Evolutionary conservation across 768 basidiomycete genomes (phyloP).

Genomic region (Tephrocybe rancida): DNA sequence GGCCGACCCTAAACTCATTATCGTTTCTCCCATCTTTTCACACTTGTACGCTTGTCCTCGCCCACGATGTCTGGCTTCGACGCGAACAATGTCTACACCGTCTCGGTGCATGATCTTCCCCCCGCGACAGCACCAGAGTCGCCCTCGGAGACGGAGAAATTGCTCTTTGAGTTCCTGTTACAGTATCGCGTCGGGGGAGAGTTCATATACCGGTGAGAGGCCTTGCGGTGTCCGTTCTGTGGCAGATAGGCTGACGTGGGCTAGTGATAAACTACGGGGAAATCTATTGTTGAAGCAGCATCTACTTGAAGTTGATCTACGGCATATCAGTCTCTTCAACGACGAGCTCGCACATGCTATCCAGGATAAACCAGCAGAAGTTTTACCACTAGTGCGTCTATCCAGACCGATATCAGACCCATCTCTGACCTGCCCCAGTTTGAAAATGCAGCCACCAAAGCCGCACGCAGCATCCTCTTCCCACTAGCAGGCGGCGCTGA

Average conservation of each 20-base stretch:
- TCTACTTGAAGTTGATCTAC: conserved; percentile 83
- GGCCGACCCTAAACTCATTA: conserved; percentile 29
- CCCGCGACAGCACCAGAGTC: conserved; percentile 62
- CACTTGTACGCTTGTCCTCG: background rate
- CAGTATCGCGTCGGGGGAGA: conserved; percentile 88
- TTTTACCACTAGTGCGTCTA: conserved; percentile 76
- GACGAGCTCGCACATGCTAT: conserved; percentile 92
- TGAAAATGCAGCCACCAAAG: conserved; percentile 86
- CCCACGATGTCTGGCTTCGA: conserved; percentile 86
- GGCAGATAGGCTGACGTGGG: conserved; percentile 15
- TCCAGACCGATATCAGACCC: background rate
- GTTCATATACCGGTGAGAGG: conserved; percentile 86
- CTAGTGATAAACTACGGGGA: conserved; percentile 83
- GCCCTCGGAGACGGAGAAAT: conserved; percentile 79
- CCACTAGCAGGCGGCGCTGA: conserved; percentile 64
- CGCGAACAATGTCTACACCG: conserved; percentile 76
- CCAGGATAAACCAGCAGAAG: conserved; percentile 87
- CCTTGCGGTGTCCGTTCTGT: conserved; percentile 20
- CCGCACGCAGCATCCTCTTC: conserved; percentile 82
- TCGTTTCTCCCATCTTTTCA: conserved; percentile 12
- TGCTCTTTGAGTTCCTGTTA: conserved; percentile 83
- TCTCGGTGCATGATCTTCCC: conserved; percentile 72
- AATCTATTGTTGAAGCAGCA: conserved; percentile 90
- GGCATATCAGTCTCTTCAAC: conserved; percentile 80
- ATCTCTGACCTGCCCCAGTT: conserved; percentile 52